phyloP scores from a whole-genome alignment of 2,329 filamentous ascomycete species.

The Cryoendolithus antarcticus region DNA sequence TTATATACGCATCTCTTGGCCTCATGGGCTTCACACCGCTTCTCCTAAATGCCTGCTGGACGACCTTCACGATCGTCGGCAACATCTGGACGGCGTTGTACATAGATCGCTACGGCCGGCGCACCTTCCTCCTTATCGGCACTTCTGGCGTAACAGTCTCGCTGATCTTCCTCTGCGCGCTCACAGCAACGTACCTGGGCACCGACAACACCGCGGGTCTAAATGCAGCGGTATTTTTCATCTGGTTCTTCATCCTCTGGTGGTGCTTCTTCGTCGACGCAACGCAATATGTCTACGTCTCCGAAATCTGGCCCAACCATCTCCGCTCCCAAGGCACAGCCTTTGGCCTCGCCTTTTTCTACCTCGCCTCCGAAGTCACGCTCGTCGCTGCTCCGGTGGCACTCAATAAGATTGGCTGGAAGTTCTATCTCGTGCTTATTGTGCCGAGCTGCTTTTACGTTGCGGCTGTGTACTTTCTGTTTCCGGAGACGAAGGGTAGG shows the following conservation, averaged over 20 bases:
- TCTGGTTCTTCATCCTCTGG: slow-evolving; percentile 29
- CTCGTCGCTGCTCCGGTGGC: slow-evolving; percentile 19
- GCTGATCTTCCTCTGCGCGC: slow-evolving; percentile 28
- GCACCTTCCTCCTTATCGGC: slow-evolving; percentile 31
- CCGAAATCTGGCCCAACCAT: slow-evolving; percentile 34
- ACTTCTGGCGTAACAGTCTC: slow-evolving; percentile 28
- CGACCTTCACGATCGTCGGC: slow-evolving; percentile 28
- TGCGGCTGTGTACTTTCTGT: slow-evolving; percentile 7
- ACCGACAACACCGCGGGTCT: slow-evolving; percentile 24
- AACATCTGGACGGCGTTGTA: slow-evolving; percentile 31
- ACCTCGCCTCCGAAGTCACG: slow-evolving; percentile 25
- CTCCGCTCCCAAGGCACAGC: slow-evolving; percentile 27
- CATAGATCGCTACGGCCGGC: slow-evolving; percentile 28
- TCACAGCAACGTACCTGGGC: slow-evolving; percentile 24
- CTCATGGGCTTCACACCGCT: slow-evolving; percentile 28
- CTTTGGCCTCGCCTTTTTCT: slow-evolving; percentile 25
- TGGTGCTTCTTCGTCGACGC: slow-evolving; percentile 35
- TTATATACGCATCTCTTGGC: slow-evolving; percentile 27
- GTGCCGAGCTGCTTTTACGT: slow-evolving; percentile 7
- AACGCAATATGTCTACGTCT: slow-evolving; percentile 35
- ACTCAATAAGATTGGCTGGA: slow-evolving; percentile 15
- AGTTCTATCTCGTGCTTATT: slow-evolving; percentile 10
- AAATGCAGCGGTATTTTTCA: slow-evolving; percentile 28
- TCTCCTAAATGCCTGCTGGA: slow-evolving; percentile 32
- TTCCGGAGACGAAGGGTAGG: slow-evolving; percentile 20